Percentiles rank a stretch among this genome's conserved stretches.
These are phyloP conservation scores for Nicotiana tomentosiformis DNA, from an alignment of 257 asterid species.

Conservation along the genomic window DNA sequence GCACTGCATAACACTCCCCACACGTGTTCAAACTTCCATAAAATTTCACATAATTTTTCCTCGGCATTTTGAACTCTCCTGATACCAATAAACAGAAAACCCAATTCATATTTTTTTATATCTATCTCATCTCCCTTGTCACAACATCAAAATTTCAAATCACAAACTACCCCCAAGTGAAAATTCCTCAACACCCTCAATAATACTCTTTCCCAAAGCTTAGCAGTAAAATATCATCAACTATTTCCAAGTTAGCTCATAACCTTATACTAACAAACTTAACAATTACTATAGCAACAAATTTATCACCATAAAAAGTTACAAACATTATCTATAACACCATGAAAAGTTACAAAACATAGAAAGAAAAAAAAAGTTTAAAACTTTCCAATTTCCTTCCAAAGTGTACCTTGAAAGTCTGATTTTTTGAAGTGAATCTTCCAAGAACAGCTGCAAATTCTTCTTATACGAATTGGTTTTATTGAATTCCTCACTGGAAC, in stretches of 20 bases:
- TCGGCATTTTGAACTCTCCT: background rate
- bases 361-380: background rate
- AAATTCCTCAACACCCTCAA: background rate
- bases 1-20: background rate
- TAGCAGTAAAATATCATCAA: background rate
- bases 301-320: background rate
- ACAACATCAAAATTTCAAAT: background rate
- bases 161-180: background rate
- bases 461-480: conserved; percentile 20
- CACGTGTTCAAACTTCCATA: background rate
- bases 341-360: background rate
- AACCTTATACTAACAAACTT: background rate
- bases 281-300: background rate
- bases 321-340: background rate
- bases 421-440: conserved; percentile 33
- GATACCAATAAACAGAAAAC: background rate
- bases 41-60: background rate
- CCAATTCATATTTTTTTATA: background rate
- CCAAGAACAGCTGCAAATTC: conserved; percentile 14
- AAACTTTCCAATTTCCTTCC: background rate
- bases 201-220: background rate
- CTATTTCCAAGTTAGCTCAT: background rate
- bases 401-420: conserved; percentile 28
- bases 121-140: background rate
- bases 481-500: conserved; percentile 22